phyloP scores from a whole-genome alignment of 2,329 filamentous ascomycete species.

The Colletotrichum godetiae region DNA sequence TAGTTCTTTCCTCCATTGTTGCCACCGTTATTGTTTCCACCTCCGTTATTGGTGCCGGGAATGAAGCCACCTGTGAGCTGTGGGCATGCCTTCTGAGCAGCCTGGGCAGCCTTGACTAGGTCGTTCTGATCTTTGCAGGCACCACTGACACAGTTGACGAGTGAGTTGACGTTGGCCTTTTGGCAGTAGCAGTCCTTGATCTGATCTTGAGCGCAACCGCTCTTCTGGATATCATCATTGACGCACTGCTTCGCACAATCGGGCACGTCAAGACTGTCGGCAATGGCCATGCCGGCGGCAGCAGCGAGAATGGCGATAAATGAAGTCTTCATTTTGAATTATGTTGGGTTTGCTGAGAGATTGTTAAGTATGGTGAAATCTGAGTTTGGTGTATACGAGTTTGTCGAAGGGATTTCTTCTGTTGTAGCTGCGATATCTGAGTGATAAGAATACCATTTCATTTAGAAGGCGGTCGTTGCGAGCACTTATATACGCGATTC shows the following conservation, averaged over 20 bases:
- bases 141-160: slow-evolving; percentile 23
- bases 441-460: not conserved
- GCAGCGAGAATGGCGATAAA: slow-evolving; percentile 18
- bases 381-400: not conserved
- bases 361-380: not conserved
- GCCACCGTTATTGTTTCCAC: not conserved
- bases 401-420: not conserved
- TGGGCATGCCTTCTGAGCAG: slow-evolving; percentile 21
- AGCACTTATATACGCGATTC: not conserved
- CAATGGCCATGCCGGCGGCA: slow-evolving; percentile 12
- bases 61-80: slow-evolving; percentile 4
- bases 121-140: slow-evolving; percentile 30
- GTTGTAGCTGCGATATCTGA: not conserved
- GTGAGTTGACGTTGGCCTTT: slow-evolving; percentile 28
- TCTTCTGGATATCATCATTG: slow-evolving; percentile 29
- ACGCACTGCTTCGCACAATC: slow-evolving; percentile 32
- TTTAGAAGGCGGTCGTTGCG: not conserved
- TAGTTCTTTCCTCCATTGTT: slow-evolving; percentile 2
- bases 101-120: slow-evolving; percentile 27
- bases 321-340: slow-evolving; percentile 24
- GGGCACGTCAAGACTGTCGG: slow-evolving; percentile 22
- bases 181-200: slow-evolving; percentile 32
- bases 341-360: not conserved
- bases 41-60: slow-evolving; percentile 1
- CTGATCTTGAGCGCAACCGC: slow-evolving; percentile 25